Evolutionary conservation across 495 filamentous ascomycete genomes (phyloP).

Genomic region (Hyaloscypha variabilis): DNA sequence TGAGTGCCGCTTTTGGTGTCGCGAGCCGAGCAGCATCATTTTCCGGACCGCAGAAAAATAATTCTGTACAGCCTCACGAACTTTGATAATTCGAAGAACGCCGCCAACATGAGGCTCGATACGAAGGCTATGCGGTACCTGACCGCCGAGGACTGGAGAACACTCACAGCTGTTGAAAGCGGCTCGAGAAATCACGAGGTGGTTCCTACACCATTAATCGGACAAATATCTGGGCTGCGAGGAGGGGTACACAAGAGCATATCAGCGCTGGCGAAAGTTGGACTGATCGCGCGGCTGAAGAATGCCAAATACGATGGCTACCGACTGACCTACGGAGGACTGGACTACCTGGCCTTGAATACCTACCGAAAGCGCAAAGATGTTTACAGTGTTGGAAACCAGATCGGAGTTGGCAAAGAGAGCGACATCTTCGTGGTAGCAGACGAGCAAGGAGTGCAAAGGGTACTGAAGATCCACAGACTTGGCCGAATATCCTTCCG

Average conservation of each 20-base stretch:
- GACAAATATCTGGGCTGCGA: slow-evolving; percentile 77
- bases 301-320: slow-evolving; percentile 99
- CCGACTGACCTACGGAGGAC: slow-evolving; percentile 92
- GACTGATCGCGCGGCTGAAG: slow-evolving; percentile 88
- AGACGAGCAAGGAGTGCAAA: slow-evolving; percentile 62
- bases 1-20: too few species aligned
- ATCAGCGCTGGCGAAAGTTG: slow-evolving; percentile 87
- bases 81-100: slow-evolving; percentile 13
- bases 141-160: slow-evolving; percentile 88
- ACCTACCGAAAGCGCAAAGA: slow-evolving; percentile 75
- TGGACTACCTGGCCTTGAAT: slow-evolving; percentile 94
- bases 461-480: slow-evolving; percentile 89
- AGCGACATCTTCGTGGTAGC: slow-evolving; percentile 94
- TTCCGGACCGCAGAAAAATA: slow-evolving; percentile 27
- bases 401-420: slow-evolving; percentile 97
- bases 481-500: slow-evolving; percentile 97
- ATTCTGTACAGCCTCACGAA: slow-evolving; percentile 12
- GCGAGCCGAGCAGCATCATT: slow-evolving; percentile 5
- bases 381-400: slow-evolving; percentile 90
- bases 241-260: slow-evolving; percentile 88
- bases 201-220: slow-evolving; percentile 88
- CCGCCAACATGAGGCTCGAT: slow-evolving; percentile 82
- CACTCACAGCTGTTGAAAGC: slow-evolving; percentile 89
- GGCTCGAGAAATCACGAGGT: slow-evolving; percentile 97
- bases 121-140: slow-evolving; percentile 90